These are phyloP conservation scores for Chaetomium sp. DNA, from an alignment of 2,329 filamentous ascomycete genomes.

Conservation along the genomic window DNA sequence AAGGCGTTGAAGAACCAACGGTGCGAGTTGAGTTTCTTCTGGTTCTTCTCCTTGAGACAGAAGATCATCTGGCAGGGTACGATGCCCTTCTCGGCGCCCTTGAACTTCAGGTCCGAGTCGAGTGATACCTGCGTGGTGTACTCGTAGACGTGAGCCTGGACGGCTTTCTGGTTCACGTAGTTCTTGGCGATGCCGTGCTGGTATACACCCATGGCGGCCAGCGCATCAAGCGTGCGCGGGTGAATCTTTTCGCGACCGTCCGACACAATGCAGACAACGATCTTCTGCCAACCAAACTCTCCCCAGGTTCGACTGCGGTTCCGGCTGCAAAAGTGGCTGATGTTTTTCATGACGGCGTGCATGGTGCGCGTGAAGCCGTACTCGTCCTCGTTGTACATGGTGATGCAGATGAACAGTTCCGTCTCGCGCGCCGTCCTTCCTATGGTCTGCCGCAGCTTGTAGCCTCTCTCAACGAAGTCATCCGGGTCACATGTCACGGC, in stretches of 20 bases:
- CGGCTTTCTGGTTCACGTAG: constrained; percentile 91
- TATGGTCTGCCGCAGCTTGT: constrained; percentile 90
- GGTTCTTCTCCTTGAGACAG: constrained; percentile 96
- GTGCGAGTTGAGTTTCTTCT: constrained; percentile 97
- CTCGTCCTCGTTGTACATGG: constrained; percentile 99
- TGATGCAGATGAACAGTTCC: constrained; percentile 93
- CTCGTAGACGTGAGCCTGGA: constrained; percentile 96
- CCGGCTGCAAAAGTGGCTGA: constrained; percentile 92
- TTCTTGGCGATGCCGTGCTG: constrained; percentile 99
- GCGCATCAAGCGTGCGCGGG: constrained; percentile 85
- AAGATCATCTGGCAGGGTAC: constrained; percentile 98
- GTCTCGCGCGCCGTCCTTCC: constrained; percentile 83
- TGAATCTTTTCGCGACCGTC: constrained; percentile 91
- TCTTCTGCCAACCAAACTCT: constrained; percentile 97
- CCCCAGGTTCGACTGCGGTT: constrained; percentile 95
- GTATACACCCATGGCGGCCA: constrained; percentile 97
- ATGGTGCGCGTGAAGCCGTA: constrained; percentile 96
- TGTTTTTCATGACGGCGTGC: constrained; percentile 98
- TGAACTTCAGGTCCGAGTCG: constrained; percentile 95
- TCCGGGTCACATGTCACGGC: constrained; percentile 98
- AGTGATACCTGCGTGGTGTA: constrained; percentile 98
- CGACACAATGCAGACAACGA: constrained; percentile 94
- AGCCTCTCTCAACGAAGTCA: constrained; percentile 85
- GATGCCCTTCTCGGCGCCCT: constrained; percentile 98
- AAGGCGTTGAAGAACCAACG: constrained; percentile 99